These are phyloP conservation scores for Suillus tomentosus DNA, from an alignment of 768 basidiomycete species.

Conservation along the genomic window DNA sequence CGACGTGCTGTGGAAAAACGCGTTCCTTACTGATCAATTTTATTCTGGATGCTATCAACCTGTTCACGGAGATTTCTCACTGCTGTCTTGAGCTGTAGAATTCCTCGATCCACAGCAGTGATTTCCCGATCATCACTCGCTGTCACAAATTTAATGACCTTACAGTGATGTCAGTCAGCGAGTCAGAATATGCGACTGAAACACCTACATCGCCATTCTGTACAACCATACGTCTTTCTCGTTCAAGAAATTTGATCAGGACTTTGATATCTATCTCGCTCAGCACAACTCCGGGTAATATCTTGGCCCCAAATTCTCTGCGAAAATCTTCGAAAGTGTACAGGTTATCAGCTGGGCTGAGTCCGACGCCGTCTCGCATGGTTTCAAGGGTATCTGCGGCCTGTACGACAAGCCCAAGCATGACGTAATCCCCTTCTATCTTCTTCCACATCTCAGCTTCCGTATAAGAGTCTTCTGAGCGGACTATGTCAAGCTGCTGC, in stretches of 20 bases:
- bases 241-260: slow-evolving; percentile 73
- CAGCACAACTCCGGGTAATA: slow-evolving; percentile 46
- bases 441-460: slow-evolving; percentile 51
- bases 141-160: slow-evolving; percentile 82
- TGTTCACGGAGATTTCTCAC: slow-evolving; percentile 68
- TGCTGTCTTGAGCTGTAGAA: slow-evolving; percentile 77
- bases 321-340: slow-evolving; percentile 66
- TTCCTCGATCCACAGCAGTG: slow-evolving; percentile 78
- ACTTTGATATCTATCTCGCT: slow-evolving; percentile 67
- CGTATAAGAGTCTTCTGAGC: slow-evolving; percentile 54
- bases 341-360: slow-evolving; percentile 55
- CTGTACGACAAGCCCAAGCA: slow-evolving; percentile 61
- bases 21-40: slow-evolving; percentile 69
- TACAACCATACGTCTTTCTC: slow-evolving; percentile 69
- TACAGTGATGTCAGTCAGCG: slow-evolving; percentile 10
- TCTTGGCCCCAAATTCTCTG: slow-evolving; percentile 50
- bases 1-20: background rate
- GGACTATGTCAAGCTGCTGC: slow-evolving; percentile 73
- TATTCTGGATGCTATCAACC: slow-evolving; percentile 64
- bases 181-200: background rate
- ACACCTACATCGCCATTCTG: slow-evolving; percentile 64
- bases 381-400: slow-evolving; percentile 61
- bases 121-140: slow-evolving; percentile 47
- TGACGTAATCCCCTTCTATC: slow-evolving; percentile 74
- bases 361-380: slow-evolving; percentile 39